phyloP scores from a whole-genome alignment of 805 yeast species.

The Yarrowia sp. region DNA sequence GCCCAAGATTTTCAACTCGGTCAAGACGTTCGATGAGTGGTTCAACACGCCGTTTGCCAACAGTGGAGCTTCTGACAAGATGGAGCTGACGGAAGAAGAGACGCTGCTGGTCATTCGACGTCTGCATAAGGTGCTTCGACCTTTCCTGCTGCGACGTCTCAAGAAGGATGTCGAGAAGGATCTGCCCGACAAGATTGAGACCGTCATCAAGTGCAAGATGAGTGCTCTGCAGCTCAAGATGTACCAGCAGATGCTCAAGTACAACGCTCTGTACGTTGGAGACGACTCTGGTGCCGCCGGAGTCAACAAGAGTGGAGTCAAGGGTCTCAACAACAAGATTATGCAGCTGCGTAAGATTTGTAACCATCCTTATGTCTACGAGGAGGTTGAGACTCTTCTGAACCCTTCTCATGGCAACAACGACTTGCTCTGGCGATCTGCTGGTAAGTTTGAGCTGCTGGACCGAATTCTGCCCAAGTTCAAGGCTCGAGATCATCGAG shows the following conservation, averaged over 20 bases:
- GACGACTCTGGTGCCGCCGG: slow-evolving; percentile 44
- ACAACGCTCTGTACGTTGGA: slow-evolving; percentile 74
- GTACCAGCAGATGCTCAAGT: slow-evolving; percentile 88
- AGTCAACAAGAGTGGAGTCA: slow-evolving; percentile 48
- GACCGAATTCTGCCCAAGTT: slow-evolving; percentile 88
- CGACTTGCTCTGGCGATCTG: slow-evolving; percentile 82
- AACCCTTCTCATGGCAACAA: slow-evolving; percentile 71
- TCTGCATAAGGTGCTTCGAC: slow-evolving; percentile 92
- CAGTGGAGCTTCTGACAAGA: slow-evolving; percentile 93
- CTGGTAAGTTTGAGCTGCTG: slow-evolving; percentile 92
- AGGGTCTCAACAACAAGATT: slow-evolving; percentile 88
- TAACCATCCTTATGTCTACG: slow-evolving; percentile 96
- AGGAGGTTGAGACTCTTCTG: slow-evolving; percentile 80
- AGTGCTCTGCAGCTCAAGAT: slow-evolving; percentile 78
- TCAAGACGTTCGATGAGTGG: slow-evolving; percentile 97
- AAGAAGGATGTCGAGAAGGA: slow-evolving; percentile 97
- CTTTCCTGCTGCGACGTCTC: slow-evolving; percentile 88
- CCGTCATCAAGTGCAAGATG: slow-evolving; percentile 90
- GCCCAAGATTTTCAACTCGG: slow-evolving; percentile 95
- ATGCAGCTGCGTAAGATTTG: slow-evolving; percentile 97
- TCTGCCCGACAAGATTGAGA: slow-evolving; percentile 91
- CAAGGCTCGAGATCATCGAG: slow-evolving; percentile 81
- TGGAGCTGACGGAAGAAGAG: slow-evolving; percentile 94
- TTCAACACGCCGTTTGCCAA: slow-evolving; percentile 96
- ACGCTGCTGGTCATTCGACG: slow-evolving; percentile 89